Evolutionary conservation across 352 stramenopile genomes (phyloP), one percentile per base, ranked within the genome.

Genomic region (Phytophthora litchii): DNA sequence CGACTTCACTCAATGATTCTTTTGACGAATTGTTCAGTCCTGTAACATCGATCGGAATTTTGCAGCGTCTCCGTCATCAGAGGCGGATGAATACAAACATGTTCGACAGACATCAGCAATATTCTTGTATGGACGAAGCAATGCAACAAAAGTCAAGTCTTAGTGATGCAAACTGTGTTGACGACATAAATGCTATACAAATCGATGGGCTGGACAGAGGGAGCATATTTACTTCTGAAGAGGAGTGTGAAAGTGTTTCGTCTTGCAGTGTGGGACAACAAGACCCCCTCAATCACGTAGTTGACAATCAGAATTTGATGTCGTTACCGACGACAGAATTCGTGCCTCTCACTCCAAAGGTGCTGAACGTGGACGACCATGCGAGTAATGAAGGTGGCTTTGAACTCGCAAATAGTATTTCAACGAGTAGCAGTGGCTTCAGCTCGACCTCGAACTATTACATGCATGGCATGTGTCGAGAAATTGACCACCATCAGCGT

Each of bases 51-150:
- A 64, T 68, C 13, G n/a, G 48, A 19, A 52, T 75, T 36, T 54
- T 74, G 34, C 65, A 64, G 19, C 61, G 35, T 25, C 41, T 67
- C 44, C 63, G 67, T 19, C 62, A 70, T 12, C 49, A 78, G 29
- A 64, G 59, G 9, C 60, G 51, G 31, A 37, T 35, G 32, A 31
- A 61, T 14, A 50, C 46, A 58, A 43, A 3, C 16, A 42, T 5
- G 17, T 38, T 47, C 21, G 6, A 23, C 29, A 32, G 21, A 16
- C 60, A 54, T 23, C 50, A 21, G 58, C 1, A 4, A 8, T 40
- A 38, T n/a, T 35, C 49, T 41, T 13, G 25, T 13, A 23, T 12
- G 0, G 17, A 53, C 14, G 29, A 54, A 20, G 1, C 13, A 4
- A 16, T 43, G 13, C 34, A 34, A 7, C 7, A 1, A 23, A 47